Percentiles rank a stretch among this genome's conserved stretches.
phyloP scores from a whole-genome alignment of 1,139 yeast species.

The Diutina scorzettiae region DNA sequence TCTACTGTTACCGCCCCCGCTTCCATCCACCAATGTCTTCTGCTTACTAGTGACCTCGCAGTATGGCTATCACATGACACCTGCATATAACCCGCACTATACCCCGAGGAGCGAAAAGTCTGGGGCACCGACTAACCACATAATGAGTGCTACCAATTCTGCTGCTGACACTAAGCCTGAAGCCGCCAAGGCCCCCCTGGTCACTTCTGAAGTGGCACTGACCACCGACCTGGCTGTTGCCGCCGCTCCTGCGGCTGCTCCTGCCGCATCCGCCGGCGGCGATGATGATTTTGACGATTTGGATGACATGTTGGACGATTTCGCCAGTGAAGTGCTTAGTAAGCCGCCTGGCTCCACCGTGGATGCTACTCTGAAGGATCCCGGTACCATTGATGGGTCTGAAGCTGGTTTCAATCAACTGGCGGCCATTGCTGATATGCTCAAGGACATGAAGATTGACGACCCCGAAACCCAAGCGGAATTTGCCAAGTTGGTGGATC shows the following conservation, averaged over 20 bases:
- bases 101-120: not conserved
- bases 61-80: not conserved
- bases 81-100: not conserved
- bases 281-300: slow-evolving; percentile 58
- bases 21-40: not conserved
- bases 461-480: slow-evolving; percentile 52
- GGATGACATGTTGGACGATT: slow-evolving; percentile 64
- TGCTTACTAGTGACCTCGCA: too few species aligned
- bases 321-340: slow-evolving; percentile 62
- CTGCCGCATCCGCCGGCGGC: slow-evolving; percentile 14
- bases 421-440: slow-evolving; percentile 31
- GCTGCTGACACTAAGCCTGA: not conserved
- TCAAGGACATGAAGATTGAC: slow-evolving; percentile 44
- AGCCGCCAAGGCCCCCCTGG: not conserved
- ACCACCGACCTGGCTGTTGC: not conserved
- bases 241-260: slow-evolving; percentile 6
- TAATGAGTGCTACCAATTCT: slow-evolving; percentile 1
- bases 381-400: slow-evolving; percentile 15
- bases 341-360: slow-evolving; percentile 44
- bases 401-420: slow-evolving; percentile 36
- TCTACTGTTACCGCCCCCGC: not conserved
- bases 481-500: slow-evolving; percentile 37
- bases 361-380: slow-evolving; percentile 8
- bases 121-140: not conserved
- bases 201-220: not conserved